phyloP scores from a whole-genome alignment of 345 rosid species.

The Nephelium lappaceum region DNA sequence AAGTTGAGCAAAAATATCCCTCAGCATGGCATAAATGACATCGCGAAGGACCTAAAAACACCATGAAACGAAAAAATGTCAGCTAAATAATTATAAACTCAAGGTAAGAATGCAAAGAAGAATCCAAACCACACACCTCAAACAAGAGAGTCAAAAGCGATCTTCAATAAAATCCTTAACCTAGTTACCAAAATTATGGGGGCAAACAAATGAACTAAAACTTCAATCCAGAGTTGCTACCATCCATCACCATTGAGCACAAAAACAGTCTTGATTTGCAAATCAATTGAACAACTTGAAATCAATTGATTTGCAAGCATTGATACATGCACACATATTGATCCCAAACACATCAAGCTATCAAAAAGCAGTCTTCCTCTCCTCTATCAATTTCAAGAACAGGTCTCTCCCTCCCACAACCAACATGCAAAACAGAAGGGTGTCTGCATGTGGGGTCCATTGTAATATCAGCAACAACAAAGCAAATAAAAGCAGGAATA shows the following conservation, averaged over 20 bases:
- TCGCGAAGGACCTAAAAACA: constrained; percentile 53
- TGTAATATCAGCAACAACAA: not conserved
- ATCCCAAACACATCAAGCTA: not conserved
- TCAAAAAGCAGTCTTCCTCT: not conserved
- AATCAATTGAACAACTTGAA: not conserved
- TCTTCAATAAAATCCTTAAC: not conserved
- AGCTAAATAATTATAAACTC: constrained; percentile 3
- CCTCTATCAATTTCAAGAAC: too few relatives aligned
- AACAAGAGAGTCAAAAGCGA: not conserved
- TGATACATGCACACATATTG: not conserved
- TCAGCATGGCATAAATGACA: constrained; percentile 65
- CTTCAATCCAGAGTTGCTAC: not conserved
- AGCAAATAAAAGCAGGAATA: not conserved
- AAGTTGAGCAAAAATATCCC: constrained; percentile 57
- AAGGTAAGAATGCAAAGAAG: not conserved
- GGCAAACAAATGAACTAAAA: not conserved
- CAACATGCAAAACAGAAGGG: not conserved
- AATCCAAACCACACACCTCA: constrained; percentile 5
- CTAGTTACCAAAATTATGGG: not conserved
- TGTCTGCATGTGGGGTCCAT: not conserved
- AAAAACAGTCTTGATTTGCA: not conserved
- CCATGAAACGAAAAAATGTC: constrained; percentile 14
- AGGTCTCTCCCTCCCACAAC: too few relatives aligned
- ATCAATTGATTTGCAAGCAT: not conserved
- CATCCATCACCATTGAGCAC: not conserved